Conservation (phyloP, 2,329 filamentous ascomycete species). For the Alternaria infectoria region DNA sequence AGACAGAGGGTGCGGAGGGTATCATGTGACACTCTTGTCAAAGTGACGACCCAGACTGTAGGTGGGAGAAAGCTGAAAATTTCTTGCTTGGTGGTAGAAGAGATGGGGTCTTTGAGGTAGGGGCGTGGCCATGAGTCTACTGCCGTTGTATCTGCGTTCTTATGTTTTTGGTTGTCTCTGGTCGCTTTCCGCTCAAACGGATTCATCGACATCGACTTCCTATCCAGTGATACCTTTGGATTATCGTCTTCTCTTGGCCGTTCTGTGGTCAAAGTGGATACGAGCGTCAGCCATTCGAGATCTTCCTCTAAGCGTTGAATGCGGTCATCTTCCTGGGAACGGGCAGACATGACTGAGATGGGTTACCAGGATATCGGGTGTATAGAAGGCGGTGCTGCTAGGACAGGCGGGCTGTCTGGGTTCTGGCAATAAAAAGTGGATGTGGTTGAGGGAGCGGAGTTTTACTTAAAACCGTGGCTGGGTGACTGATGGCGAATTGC, state of each 20-base stretch:
- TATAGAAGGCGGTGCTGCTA: no score
- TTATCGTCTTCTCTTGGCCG: background rate
- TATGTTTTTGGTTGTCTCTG: background rate
- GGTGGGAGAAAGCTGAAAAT: background rate
- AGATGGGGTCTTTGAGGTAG: background rate
- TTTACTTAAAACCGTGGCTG: no score
- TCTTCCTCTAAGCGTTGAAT: no score
- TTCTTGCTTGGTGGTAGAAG: no score
- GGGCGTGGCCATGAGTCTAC: background rate
- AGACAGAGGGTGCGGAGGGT: background rate
- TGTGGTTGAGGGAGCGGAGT: no score
- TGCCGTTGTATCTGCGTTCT: background rate
- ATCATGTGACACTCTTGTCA: background rate
- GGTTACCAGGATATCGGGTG: no score
- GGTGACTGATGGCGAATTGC: background rate
- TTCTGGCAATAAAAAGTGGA: no score
- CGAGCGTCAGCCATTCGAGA: no score
- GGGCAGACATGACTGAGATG: background rate
- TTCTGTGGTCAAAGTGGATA: background rate
- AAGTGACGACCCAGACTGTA: background rate
- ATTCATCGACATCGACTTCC: background rate
- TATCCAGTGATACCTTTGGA: background rate
- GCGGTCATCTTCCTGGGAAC: no score
- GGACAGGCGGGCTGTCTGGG: no score
- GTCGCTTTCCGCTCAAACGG: background rate